Percentiles rank a stretch among this genome's conserved stretches.
phyloP scores from a whole-genome alignment of 169 alveolate genomes.

The Perkinsus chesapeaki region DNA sequence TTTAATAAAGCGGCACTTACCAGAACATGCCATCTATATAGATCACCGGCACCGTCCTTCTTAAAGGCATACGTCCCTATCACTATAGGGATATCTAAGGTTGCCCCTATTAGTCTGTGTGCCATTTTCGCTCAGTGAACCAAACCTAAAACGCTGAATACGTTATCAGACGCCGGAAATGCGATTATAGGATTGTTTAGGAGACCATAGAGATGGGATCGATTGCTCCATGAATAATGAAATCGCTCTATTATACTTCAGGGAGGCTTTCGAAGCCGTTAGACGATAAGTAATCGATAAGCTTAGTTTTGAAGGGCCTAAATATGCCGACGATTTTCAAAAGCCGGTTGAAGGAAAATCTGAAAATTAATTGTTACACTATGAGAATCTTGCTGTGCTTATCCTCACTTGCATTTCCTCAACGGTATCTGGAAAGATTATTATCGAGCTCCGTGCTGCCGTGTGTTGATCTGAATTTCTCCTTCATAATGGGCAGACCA shows the following conservation, averaged over 20 bases:
- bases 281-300: too few species aligned
- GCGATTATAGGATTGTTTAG: too few species aligned
- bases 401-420: background rate
- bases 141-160: too few species aligned
- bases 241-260: too few species aligned
- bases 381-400: background rate
- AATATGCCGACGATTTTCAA: background rate
- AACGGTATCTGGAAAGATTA: background rate
- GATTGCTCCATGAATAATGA: too few species aligned
- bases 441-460: background rate
- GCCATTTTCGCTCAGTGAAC: too few species aligned
- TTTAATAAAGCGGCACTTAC: background rate
- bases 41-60: background rate
- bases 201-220: too few species aligned
- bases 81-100: constrained; percentile 16
- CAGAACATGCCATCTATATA: background rate
- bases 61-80: constrained; percentile 37
- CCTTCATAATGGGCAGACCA: background rate
- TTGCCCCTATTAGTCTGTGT: background rate
- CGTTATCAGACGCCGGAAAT: too few species aligned
- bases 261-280: too few species aligned
- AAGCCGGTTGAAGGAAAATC: background rate
- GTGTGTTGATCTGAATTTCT: background rate
- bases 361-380: too few species aligned
- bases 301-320: too few species aligned